Conservation (phyloP, 2,329 filamentous ascomycete species). For the Botrytis sinoallii region DNA sequence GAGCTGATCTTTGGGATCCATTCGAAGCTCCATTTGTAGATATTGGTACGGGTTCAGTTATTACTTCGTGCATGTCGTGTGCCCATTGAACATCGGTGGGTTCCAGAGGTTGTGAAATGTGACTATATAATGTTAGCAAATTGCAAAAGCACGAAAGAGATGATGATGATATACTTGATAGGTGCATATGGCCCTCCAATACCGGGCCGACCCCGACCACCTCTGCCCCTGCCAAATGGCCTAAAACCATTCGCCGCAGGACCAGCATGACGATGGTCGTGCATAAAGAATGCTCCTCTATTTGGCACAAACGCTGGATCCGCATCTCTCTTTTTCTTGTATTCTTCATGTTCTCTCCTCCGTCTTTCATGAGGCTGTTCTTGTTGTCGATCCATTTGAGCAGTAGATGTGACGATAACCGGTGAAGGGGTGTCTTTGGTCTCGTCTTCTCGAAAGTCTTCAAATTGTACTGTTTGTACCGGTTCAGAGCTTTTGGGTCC, state of each 20-base stretch:
- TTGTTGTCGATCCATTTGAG: slow-evolving; percentile 43
- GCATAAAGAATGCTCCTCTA: slow-evolving; percentile 93
- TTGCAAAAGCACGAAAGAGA: slow-evolving; percentile 20
- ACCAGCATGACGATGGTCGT: slow-evolving; percentile 83
- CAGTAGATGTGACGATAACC: slow-evolving; percentile 40
- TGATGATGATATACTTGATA: slow-evolving; percentile 56
- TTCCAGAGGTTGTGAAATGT: slow-evolving; percentile 49
- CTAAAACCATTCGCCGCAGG: slow-evolving; percentile 75
- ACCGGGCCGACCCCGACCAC: slow-evolving; percentile 55
- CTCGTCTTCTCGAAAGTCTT: slow-evolving; percentile 36
- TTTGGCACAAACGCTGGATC: slow-evolving; percentile 94
- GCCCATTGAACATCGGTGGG: slow-evolving; percentile 76
- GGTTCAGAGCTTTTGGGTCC: slow-evolving; percentile 39
- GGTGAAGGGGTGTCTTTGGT: slow-evolving; percentile 33
- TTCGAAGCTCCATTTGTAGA: slow-evolving; percentile 42
- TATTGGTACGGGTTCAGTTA: slow-evolving; percentile 45
- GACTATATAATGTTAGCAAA: slow-evolving; percentile 37
- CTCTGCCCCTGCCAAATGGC: slow-evolving; percentile 61
- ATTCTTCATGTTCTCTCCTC: slow-evolving; percentile 85
- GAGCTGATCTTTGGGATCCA: slow-evolving; percentile 30
- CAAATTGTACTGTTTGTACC: slow-evolving; percentile 32
- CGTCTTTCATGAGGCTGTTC: slow-evolving; percentile 66
- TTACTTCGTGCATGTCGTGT: slow-evolving; percentile 86
- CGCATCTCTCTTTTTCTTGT: slow-evolving; percentile 80
- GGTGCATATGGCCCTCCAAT: slow-evolving; percentile 58